Conservation (phyloP, 257 asterid genomes). For the Penstemon davidsonii region DNA sequence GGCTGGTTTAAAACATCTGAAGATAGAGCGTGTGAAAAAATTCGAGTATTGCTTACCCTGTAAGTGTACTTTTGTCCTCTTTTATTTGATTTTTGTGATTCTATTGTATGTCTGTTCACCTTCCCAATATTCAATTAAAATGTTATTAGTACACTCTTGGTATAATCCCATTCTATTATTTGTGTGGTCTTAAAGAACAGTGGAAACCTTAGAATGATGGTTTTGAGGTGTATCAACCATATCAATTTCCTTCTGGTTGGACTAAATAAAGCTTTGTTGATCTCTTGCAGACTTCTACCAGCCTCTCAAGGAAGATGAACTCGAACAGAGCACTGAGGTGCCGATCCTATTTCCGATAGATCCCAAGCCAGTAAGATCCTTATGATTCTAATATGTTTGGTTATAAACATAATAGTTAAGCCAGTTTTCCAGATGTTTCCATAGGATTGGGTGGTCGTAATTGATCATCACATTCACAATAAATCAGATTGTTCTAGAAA, state of each 20-base stretch:
- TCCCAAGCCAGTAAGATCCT: slow-evolving; percentile 67
- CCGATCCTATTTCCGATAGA: slow-evolving; percentile 63
- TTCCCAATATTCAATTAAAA: background rate
- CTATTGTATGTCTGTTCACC: background rate
- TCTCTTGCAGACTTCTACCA: slow-evolving; percentile 72
- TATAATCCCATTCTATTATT: background rate
- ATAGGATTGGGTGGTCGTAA: slow-evolving; percentile 13
- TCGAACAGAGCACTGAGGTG: slow-evolving; percentile 71
- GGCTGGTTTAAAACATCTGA: slow-evolving; percentile 87
- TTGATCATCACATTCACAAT: background rate
- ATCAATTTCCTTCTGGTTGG: slow-evolving; percentile 16
- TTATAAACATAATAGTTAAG: slow-evolving; percentile 17
- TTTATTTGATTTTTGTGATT: slow-evolving; percentile 11
- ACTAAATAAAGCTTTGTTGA: slow-evolving; percentile 6
- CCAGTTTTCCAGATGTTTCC: slow-evolving; percentile 11
- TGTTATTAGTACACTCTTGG: too few species aligned
- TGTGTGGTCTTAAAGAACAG: background rate
- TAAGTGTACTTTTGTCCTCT: slow-evolving; percentile 41
- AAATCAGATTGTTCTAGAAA: background rate
- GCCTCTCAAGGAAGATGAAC: slow-evolving; percentile 76
- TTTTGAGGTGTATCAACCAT: background rate
- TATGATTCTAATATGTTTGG: background rate
- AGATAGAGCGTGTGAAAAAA: slow-evolving; percentile 77
- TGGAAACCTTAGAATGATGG: background rate
- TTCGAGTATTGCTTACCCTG: slow-evolving; percentile 94